phyloP scores from a whole-genome alignment of 140 eudicot genomes.

The Stevia rebaudiana region DNA sequence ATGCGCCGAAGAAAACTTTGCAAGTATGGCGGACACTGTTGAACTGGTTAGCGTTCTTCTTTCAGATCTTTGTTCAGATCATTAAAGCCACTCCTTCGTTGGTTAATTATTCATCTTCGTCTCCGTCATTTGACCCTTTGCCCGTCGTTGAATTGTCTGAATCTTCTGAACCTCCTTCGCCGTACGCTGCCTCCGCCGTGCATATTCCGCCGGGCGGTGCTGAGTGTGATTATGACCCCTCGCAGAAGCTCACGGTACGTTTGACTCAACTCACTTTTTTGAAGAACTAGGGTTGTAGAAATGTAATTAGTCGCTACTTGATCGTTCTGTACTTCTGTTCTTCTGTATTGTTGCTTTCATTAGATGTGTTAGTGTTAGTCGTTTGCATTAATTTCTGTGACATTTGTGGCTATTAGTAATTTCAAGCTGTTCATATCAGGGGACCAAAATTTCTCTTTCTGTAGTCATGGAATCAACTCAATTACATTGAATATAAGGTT shows the following conservation, averaged over 20 bases:
- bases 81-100: conserved; percentile 73
- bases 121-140: conserved; percentile 67
- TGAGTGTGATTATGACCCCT: conserved; percentile 17
- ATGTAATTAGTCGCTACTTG: background rate
- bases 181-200: conserved; percentile 34
- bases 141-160: conserved; percentile 67
- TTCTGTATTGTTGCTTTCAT: conserved; percentile 5
- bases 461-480: no score
- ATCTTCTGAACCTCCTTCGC: conserved; percentile 23
- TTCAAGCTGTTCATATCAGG: no score
- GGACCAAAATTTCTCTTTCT: no score
- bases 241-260: conserved; percentile 69
- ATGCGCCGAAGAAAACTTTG: conserved; percentile 62
- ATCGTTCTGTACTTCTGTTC: background rate
- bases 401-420: background rate
- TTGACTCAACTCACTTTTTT: background rate
- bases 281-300: background rate
- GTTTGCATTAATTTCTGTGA: conserved; percentile 4
- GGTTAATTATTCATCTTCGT: conserved; percentile 38
- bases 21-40: conserved; percentile 76
- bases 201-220: conserved; percentile 19
- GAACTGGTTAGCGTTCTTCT: conserved; percentile 82
- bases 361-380: background rate
- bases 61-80: conserved; percentile 97
- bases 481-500: no score